Evolutionary conservation across 306 rosid genomes (phyloP), one percentile per base, ranked within the genome.

Genomic region (Fragaria iinumae): DNA sequence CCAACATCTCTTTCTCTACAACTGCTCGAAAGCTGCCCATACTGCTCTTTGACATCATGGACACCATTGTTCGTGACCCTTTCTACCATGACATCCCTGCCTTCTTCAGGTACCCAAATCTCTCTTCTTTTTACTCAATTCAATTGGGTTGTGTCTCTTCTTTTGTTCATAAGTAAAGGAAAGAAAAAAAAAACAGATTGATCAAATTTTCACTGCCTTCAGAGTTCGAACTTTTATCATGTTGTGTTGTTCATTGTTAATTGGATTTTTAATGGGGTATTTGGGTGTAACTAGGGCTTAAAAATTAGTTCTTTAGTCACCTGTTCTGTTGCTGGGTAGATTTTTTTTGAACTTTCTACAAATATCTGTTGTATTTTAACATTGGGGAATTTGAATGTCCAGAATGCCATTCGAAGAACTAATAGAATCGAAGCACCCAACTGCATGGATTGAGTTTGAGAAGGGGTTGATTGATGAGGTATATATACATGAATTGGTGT

Each of bases 381-480:
- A 65, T 47, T 21, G 64, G 73, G 73, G 69, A 52, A 7, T 34
- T 77, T 81, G 67, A 45, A 63, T 80, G 66, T 68, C 50, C 89
- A 90, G 96, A 79, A 92, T 92, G 98, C 81, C 97, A 11, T 52
- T 95, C 64, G 73, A 88, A 70, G 93, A 95, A 79, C 89, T 95
- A 68, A 65, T 90, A 52, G 97, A 95, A 80, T 82, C 83, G 85
- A 92, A 92, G 88, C 89, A 90, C 78, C 97, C 97, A 59, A 88
- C 89, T 12, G 85, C 96, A 4, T 95, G 98, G 98, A 38, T 85
- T 47, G 93, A 95, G 79, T 95, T 92, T 27, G 97, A 92, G 76
- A 95, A 88, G 85, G 97, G 98, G 68, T 68, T 85, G 75, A 95
- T 92, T 80, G 93, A 89, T 84, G 98, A 92, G 98, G 98, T 95